Conservation (phyloP, 2,329 filamentous ascomycete genomes). For the Pestalotiopsis sp. region DNA sequence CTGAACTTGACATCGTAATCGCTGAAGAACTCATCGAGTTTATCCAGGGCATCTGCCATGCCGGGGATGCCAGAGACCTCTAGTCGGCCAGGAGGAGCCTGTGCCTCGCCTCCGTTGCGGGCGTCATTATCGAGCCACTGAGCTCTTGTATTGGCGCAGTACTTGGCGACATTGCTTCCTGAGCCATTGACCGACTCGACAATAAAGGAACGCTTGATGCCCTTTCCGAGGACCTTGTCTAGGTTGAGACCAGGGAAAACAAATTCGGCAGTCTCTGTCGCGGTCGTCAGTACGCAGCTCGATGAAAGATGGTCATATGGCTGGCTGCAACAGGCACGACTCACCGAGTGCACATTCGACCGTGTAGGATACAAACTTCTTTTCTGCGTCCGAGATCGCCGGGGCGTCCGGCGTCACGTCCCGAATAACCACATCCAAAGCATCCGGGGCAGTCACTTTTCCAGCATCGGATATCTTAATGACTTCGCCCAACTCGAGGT, state of each 20-base stretch:
- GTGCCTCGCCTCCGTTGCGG: constrained; percentile 17
- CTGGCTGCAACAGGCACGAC: not conserved
- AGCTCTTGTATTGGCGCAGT: constrained; percentile 39
- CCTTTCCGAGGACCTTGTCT: constrained; percentile 61
- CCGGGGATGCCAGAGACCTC: constrained; percentile 65
- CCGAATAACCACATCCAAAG: constrained; percentile 60
- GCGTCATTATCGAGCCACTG: constrained; percentile 38
- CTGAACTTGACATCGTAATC: constrained; percentile 50
- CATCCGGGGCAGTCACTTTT: constrained; percentile 49
- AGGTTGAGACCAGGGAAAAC: constrained; percentile 72
- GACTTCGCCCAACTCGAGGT: constrained; percentile 72
- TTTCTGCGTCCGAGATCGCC: constrained; percentile 29
- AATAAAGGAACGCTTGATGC: constrained; percentile 63
- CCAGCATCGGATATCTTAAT: constrained; percentile 61
- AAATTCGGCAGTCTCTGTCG: constrained; percentile 63
- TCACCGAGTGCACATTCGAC: constrained; percentile 31
- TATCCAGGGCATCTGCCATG: constrained; percentile 62
- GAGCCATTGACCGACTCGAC: constrained; percentile 57
- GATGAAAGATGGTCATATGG: not conserved
- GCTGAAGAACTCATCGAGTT: constrained; percentile 68
- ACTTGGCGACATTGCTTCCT: constrained; percentile 45
- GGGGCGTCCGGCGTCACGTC: constrained; percentile 52
- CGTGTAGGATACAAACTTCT: constrained; percentile 31
- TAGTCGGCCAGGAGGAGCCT: constrained; percentile 35
- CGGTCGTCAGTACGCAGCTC: not conserved